Evolutionary conservation across 2,329 filamentous ascomycete genomes (phyloP).

Genomic region (Hypoxylon sp.): DNA sequence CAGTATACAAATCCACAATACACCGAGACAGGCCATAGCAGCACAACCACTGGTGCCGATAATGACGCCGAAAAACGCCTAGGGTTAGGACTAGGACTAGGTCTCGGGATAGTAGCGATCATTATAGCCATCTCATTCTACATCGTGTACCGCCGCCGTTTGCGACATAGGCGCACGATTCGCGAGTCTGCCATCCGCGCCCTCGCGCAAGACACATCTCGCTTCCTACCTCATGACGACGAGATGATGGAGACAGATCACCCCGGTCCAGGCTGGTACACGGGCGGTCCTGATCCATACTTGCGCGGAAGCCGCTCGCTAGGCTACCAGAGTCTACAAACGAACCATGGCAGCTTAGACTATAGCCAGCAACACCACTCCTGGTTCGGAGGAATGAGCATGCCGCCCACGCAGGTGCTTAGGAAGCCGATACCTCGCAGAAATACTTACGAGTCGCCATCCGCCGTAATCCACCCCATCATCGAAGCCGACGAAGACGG

Average conservation of each 20-base stretch:
- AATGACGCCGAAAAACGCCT: conserved; percentile 60
- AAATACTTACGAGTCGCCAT: conserved; percentile 50
- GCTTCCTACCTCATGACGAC: conserved; percentile 61
- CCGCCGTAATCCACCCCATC: conserved; percentile 68
- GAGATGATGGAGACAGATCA: conserved; percentile 64
- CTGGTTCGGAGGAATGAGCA: conserved; percentile 48
- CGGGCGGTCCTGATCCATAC: conserved; percentile 62
- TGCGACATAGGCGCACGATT: conserved; percentile 55
- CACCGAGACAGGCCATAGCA: conserved; percentile 20
- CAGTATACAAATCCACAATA: conserved; percentile 65
- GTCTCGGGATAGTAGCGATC: conserved; percentile 73
- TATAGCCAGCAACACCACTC: conserved; percentile 48
- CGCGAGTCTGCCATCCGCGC: conserved; percentile 64
- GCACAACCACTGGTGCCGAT: conserved; percentile 20
- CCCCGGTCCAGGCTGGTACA: conserved; percentile 61
- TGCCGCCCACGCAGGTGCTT: conserved; percentile 42
- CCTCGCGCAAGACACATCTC: conserved; percentile 65
- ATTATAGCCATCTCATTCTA: conserved; percentile 63
- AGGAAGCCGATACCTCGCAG: conserved; percentile 52
- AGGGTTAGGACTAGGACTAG: conserved; percentile 75
- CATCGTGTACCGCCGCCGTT: conserved; percentile 66
- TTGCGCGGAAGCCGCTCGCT: conserved; percentile 58
- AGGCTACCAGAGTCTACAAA: conserved; percentile 67
- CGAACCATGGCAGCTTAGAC: conserved; percentile 50
- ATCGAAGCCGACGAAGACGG: conserved; percentile 71